Conservation (phyloP, 495 filamentous ascomycete genomes). For the Patellaria atrata region DNA sequence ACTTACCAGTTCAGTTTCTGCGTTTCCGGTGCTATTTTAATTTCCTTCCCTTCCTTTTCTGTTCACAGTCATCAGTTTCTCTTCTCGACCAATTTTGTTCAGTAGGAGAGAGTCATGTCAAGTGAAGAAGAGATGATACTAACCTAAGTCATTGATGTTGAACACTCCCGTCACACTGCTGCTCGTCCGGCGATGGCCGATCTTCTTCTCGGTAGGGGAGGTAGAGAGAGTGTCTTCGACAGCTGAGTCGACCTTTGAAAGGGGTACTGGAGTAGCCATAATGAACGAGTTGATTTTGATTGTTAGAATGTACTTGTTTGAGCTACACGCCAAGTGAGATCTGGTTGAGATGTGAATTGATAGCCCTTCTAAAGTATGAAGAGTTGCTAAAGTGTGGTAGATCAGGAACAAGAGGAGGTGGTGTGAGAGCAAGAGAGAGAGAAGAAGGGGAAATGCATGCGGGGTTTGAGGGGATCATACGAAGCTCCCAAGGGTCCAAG, state of each 20-base stretch:
- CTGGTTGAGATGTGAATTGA: neutral
- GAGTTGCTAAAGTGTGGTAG: conserved; percentile 1
- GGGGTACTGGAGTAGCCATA: conserved; percentile 17
- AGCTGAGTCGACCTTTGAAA: conserved; percentile 79
- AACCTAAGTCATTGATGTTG: conserved; percentile 81
- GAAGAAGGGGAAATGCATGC: no score
- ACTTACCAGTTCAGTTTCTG: conserved; percentile 82
- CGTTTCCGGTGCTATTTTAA: conserved; percentile 73
- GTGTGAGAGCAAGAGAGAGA: conserved; percentile 3
- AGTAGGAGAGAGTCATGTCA: neutral
- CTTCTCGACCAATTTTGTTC: conserved; percentile 1
- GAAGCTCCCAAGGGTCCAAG: no score
- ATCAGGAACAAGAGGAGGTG: conserved; percentile 2
- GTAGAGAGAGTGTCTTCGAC: conserved; percentile 60
- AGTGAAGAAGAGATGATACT: conserved; percentile 18
- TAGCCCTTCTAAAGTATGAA: neutral
- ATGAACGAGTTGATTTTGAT: neutral
- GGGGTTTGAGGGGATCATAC: no score
- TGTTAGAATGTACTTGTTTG: no score
- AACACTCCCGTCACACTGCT: conserved; percentile 53
- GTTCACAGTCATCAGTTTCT: conserved; percentile 8
- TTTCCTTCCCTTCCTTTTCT: conserved; percentile 63
- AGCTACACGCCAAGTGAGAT: neutral
- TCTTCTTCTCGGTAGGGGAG: conserved; percentile 47
- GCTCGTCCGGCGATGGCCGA: conserved; percentile 47